phyloP scores from a whole-genome alignment of 2,329 filamentous ascomycete genomes.

The Diaporthe sp. region DNA sequence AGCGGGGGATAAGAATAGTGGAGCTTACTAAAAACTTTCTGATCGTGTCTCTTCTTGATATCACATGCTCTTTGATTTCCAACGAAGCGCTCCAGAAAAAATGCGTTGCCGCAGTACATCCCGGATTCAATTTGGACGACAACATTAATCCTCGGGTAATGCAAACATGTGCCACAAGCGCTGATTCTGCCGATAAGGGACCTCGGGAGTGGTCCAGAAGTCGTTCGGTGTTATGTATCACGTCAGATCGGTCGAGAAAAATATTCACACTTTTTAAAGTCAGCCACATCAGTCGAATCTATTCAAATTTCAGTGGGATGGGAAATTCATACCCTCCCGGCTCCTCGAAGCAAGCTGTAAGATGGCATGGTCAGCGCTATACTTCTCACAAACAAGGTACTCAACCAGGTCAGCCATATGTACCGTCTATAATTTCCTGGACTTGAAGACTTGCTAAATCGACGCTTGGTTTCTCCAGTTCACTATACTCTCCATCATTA shows the following conservation, averaged over 20 bases:
- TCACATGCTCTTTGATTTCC: neutral
- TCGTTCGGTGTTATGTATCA: neutral
- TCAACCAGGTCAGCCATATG: rapidly evolving
- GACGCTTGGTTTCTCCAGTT: neutral
- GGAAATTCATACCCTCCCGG: neutral
- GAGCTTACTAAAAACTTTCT: neutral
- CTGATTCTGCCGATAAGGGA: neutral
- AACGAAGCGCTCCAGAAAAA: neutral
- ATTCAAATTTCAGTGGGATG: neutral
- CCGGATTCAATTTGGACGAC: neutral
- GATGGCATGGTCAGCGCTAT: neutral
- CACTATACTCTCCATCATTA: neutral
- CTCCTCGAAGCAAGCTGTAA: neutral
- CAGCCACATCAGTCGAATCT: neutral
- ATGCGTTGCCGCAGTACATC: too few relatives aligned
- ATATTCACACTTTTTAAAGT: neutral
- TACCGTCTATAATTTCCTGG: neutral
- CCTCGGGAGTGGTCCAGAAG: neutral
- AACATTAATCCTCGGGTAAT: neutral
- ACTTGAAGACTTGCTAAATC: neutral
- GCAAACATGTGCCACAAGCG: neutral
- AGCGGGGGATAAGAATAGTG: neutral
- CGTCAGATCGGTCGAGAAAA: neutral
- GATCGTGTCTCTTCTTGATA: neutral
- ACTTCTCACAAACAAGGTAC: rapidly evolving